Evolutionary conservation across 768 basidiomycete species (phyloP).

Genomic region (Panaeolus papilionaceus): DNA sequence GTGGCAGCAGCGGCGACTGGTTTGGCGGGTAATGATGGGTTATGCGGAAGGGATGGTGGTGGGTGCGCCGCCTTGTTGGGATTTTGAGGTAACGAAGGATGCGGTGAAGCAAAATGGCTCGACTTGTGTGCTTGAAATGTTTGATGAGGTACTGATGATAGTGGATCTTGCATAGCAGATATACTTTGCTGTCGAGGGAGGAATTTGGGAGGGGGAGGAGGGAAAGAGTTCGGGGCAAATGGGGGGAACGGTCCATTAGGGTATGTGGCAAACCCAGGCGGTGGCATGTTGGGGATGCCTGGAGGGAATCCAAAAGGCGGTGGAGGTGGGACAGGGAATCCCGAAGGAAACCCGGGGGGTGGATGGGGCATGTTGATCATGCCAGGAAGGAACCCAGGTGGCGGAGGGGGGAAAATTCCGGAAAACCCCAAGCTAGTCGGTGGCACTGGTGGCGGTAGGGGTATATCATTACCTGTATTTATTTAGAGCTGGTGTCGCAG

Average conservation of each 20-base stretch:
- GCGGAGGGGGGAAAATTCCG: constrained; percentile 24
- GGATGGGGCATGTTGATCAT: constrained; percentile 29
- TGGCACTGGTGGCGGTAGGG: constrained; percentile 10
- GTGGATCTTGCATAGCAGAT: constrained; percentile 73
- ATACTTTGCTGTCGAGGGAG: constrained; percentile 61
- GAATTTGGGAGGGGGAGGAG: constrained; percentile 64
- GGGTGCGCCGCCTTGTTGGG: constrained; percentile 32
- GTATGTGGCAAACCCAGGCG: constrained; percentile 35
- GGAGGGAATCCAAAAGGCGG: constrained; percentile 28
- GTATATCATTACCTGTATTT: constrained; percentile 15
- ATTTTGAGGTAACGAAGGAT: constrained; percentile 52
- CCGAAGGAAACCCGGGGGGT: constrained; percentile 27
- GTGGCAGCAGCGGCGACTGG: constrained; percentile 58
- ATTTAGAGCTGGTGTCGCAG: background rate
- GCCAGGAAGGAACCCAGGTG: constrained; percentile 32
- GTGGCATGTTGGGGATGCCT: constrained; percentile 27
- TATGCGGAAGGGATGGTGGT: constrained; percentile 26
- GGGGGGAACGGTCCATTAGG: constrained; percentile 35
- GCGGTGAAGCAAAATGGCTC: constrained; percentile 40
- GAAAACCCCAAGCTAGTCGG: constrained; percentile 1
- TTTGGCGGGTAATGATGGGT: constrained; percentile 41
- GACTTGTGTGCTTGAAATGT: constrained; percentile 80
- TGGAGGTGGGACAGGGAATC: constrained; percentile 13
- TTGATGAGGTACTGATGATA: constrained; percentile 77
- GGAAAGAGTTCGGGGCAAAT: constrained; percentile 36